Conservation (phyloP, 805 yeast species). For the Myxozyma monticola region DNA sequence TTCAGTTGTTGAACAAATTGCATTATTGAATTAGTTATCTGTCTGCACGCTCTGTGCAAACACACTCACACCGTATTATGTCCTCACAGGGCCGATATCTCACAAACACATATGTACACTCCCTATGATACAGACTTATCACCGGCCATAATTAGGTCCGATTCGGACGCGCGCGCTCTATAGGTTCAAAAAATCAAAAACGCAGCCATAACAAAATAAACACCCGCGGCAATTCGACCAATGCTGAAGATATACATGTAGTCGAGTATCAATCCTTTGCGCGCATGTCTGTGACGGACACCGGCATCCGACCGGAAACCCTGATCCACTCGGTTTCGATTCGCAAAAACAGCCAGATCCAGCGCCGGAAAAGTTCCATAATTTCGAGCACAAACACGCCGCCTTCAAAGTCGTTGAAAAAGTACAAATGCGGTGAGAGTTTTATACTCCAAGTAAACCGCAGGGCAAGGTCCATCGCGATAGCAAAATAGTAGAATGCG, state of each 20-base stretch:
- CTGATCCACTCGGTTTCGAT: conserved; percentile 69
- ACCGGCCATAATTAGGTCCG: no score
- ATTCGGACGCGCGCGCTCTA: no score
- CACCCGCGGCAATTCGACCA: no score
- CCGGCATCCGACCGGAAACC: conserved; percentile 8
- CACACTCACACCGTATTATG: no score
- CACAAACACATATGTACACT: background rate
- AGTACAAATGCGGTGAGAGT: conserved; percentile 42
- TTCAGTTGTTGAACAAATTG: no score
- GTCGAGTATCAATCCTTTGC: conserved; percentile 10
- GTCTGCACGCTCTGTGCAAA: no score
- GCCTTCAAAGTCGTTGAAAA: conserved; percentile 43
- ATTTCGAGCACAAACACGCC: conserved; percentile 70
- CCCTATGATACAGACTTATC: background rate
- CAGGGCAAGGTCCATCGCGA: conserved; percentile 59
- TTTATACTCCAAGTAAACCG: conserved; percentile 78
- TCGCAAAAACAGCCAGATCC: conserved; percentile 86
- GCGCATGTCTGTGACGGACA: conserved; percentile 5
- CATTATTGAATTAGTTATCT: no score
- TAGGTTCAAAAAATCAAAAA: no score
- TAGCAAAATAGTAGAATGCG: conserved; percentile 55
- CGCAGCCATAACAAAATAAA: no score
- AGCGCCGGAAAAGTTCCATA: conserved; percentile 77
- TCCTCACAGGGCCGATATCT: no score
- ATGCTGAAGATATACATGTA: no score